These are phyloP conservation scores for Aspergillus transmontanensis DNA, from an alignment of 2,329 filamentous ascomycete genomes.

Conservation along the genomic window DNA sequence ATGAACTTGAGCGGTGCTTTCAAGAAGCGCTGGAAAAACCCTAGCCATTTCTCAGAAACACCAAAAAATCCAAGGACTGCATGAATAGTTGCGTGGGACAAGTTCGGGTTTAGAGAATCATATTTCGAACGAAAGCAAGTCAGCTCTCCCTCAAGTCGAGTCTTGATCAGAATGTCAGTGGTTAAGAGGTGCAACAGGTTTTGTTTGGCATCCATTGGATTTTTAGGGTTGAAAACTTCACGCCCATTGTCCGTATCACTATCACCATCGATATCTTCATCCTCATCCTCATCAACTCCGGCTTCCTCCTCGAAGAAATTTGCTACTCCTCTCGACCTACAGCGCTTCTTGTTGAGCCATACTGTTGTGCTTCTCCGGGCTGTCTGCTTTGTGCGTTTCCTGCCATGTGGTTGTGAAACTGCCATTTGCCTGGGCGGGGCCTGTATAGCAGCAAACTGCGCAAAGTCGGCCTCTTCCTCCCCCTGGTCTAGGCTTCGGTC, in stretches of 20 bases:
- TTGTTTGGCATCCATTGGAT: slow-evolving; percentile 14
- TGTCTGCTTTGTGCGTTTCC: neutral
- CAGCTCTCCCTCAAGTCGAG: slow-evolving; percentile 12
- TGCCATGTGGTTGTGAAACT: neutral
- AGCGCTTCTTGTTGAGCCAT: too few relatives aligned
- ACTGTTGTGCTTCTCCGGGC: neutral
- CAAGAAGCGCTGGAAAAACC: slow-evolving; percentile 14
- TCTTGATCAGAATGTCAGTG: slow-evolving; percentile 13
- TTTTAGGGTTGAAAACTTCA: neutral
- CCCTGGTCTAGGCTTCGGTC: slow-evolving; percentile 5
- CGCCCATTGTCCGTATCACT: neutral
- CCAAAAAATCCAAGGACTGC: slow-evolving; percentile 12
- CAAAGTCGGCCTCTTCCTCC: slow-evolving; percentile 11
- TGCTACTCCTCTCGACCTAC: neutral
- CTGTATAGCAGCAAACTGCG: neutral
- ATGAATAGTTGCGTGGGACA: slow-evolving; percentile 12
- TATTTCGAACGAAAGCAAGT: slow-evolving; percentile 17
- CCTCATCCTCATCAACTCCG: neutral
- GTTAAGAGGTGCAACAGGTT: slow-evolving; percentile 14
- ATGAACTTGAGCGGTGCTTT: slow-evolving; percentile 12
- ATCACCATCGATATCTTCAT: neutral
- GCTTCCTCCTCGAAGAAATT: neutral
- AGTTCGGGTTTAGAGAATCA: slow-evolving; percentile 9
- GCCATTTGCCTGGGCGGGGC: neutral
- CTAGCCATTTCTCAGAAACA: slow-evolving; percentile 14